A percentile compares a stretch with the other conserved stretches of the same genome.
Conservation (phyloP, 2,329 filamentous ascomycete species). For the Fusarium sp. region DNA sequence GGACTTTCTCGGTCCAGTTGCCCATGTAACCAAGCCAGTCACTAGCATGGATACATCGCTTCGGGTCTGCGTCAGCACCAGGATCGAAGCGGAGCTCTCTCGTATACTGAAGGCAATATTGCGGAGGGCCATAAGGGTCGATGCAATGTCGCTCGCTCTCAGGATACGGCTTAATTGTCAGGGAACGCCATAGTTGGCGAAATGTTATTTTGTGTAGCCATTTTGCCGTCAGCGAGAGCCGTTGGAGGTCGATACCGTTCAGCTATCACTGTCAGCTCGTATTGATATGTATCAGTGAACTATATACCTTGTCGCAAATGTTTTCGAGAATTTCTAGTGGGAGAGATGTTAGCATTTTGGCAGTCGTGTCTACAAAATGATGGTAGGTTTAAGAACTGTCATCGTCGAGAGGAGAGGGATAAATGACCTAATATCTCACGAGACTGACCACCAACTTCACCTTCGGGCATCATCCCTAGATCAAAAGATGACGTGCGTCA, state of each 20-base stretch:
- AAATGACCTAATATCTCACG: not conserved
- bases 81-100: not conserved
- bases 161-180: not conserved
- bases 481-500: not conserved
- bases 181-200: not conserved
- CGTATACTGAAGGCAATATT: not conserved
- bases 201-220: not conserved
- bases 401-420: fast-evolving
- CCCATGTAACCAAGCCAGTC: constrained; percentile 5
- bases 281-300: fast-evolving
- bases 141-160: not conserved
- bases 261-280: not conserved
- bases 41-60: not conserved
- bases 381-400: fast-evolving
- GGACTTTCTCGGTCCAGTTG: not conserved
- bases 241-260: not conserved
- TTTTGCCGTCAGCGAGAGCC: not conserved
- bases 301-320: not conserved
- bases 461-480: not conserved
- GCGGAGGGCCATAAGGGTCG: fast-evolving
- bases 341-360: not conserved
- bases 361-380: fast-evolving
- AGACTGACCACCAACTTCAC: not conserved
- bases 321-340: not conserved
- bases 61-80: not conserved